Evolutionary conservation across 2,329 filamentous ascomycete species (phyloP).

Genomic region (Ophiocordyceps polyrhachis-furcata): DNA sequence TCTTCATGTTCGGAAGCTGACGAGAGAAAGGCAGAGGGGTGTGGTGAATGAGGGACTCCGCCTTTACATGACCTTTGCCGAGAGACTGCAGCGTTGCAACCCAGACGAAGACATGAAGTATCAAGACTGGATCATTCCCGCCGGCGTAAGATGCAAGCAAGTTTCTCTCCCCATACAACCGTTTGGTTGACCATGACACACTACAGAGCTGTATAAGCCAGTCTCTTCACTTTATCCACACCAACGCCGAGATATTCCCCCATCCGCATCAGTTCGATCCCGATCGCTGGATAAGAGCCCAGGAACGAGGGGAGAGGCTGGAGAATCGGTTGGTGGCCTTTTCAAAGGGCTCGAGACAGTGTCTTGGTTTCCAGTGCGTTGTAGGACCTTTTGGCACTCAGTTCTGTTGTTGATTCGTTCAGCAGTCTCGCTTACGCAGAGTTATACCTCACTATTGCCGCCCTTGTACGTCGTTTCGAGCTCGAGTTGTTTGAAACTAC

Average conservation of each 20-base stretch:
- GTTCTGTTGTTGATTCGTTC: too few species aligned
- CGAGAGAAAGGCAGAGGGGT: not conserved
- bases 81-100: not conserved
- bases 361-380: not conserved
- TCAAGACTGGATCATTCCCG: not conserved
- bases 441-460: not conserved
- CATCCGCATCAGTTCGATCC: conserved; percentile 1
- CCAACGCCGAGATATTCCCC: conserved; percentile 1
- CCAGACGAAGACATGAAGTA: not conserved
- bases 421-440: not conserved
- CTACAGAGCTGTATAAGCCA: conserved; percentile 1
- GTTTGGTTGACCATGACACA: not conserved
- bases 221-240: not conserved
- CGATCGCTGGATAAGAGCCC: conserved; percentile 1
- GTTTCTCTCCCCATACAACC: too few species aligned
- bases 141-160: not conserved
- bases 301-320: not conserved
- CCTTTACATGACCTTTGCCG: not conserved
- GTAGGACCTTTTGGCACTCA: too few species aligned
- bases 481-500: not conserved
- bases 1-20: too few species aligned
- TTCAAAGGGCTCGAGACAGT: not conserved
- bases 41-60: not conserved
- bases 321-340: not conserved
- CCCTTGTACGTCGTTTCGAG: not conserved